Evolutionary conservation across 2,329 filamentous ascomycete genomes (phyloP), one percentile per base, ranked within the genome.

Genomic region (Penicillium sp.): DNA sequence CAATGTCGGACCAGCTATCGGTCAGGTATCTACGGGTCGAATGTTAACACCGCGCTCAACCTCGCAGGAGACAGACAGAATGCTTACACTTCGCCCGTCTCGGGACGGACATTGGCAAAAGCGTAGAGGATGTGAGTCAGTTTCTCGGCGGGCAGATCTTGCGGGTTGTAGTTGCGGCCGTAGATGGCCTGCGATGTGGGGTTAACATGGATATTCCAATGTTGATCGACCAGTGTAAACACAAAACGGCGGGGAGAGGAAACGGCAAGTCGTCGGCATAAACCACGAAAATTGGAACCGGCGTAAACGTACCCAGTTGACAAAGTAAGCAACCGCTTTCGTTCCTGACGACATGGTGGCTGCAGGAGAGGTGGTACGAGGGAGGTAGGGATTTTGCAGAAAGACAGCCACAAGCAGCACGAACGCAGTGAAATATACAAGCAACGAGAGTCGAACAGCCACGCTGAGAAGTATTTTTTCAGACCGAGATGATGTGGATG

Each of bases 61-160:
- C 4, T 6, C 14, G 10, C 5, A 27, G 5, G 5, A 6, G 11
- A n/a, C 11, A 4, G 5, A 4, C 4, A n/a, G 25, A 27, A 7
- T 6, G 34, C 44, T 25, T 75, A 85, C 65, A 94, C 88, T 66
- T 94, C 87, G 34, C 91, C 91, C 3, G 29, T 46, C 16, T 91
- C 86, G 2, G 82, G 75, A 3, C 80, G 78, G 43, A 95, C 79
- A 62, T 96, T 94, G 59, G 87, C 91, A 68, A 97, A 97, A 11
- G 90, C 77, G 57, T 96, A 96, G 11, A 96, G 79, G 4, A 97
- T 69, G 59, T 97, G 91, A 0, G 90, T 97, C 28, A 96, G 78
- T 40, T 87, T 84, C 39, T 89, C 79, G 3, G 77, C 81, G 0
- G 87, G 86, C 4, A 97, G 77, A 60, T 94, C 81, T 59, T 94